Evolutionary conservation across 2,329 filamentous ascomycete genomes (phyloP).

Genomic region (Venturia carpophila): DNA sequence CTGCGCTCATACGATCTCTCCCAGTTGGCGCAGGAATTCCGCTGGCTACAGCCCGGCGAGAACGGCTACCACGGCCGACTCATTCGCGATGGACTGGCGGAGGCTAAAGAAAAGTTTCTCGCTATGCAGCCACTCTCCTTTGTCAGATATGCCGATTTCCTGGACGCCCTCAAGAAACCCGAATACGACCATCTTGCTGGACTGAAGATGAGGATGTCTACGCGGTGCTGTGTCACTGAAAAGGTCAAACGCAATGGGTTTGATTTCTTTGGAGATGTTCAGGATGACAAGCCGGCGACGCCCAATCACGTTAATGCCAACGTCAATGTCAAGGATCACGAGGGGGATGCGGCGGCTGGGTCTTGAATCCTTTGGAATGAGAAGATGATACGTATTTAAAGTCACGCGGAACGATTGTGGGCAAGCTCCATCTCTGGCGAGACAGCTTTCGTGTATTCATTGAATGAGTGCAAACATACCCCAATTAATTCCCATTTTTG

Average conservation of each 20-base stretch:
- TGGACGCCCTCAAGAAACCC: slow-evolving; percentile 15
- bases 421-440: not conserved
- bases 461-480: not conserved
- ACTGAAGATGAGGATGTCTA: slow-evolving; percentile 15
- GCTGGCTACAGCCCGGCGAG: slow-evolving; percentile 23
- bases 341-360: not conserved
- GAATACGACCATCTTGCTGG: slow-evolving; percentile 13
- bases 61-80: slow-evolving; percentile 31
- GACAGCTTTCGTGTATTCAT: not conserved
- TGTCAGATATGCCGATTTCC: slow-evolving; percentile 25
- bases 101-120: slow-evolving; percentile 31
- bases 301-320: not conserved
- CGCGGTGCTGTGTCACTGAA: slow-evolving; percentile 4
- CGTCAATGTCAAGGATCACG: not conserved
- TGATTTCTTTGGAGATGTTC: not conserved
- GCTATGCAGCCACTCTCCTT: slow-evolving; percentile 33
- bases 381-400: not conserved
- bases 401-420: not conserved
- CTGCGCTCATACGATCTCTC: slow-evolving; percentile 33
- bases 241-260: not conserved
- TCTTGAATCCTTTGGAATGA: not conserved
- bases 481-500: not conserved
- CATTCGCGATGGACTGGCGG: slow-evolving; percentile 31
- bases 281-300: not conserved
- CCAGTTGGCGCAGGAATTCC: slow-evolving; percentile 26